phyloP scores from a whole-genome alignment of 2,329 filamentous ascomycete genomes.

The Fusarium domesticum region DNA sequence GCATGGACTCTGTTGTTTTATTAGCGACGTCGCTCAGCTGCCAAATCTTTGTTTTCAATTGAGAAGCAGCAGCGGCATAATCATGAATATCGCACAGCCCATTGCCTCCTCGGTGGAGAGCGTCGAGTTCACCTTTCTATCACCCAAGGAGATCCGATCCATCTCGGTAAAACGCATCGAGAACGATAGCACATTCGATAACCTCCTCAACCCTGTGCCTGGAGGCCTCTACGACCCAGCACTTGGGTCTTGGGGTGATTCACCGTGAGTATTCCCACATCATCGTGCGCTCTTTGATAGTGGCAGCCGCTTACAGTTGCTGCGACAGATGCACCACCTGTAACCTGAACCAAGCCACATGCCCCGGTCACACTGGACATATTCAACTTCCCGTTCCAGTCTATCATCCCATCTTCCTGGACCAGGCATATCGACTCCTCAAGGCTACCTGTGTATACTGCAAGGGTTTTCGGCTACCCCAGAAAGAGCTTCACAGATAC shows the following conservation, averaged over 20 bases:
- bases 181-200: conserved; percentile 92
- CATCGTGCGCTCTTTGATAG: not conserved
- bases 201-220: conserved; percentile 80
- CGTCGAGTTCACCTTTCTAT: conserved; percentile 87
- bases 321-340: conserved; percentile 79
- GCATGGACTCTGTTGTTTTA: conserved; percentile 26
- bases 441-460: conserved; percentile 90
- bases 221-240: conserved; percentile 92
- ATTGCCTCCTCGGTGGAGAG: conserved; percentile 78
- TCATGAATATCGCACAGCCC: conserved; percentile 75
- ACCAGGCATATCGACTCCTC: conserved; percentile 81
- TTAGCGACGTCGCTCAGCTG: conserved; percentile 23
- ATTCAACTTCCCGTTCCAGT: conserved; percentile 91
- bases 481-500: conserved; percentile 72
- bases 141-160: conserved; percentile 75
- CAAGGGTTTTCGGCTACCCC: conserved; percentile 77
- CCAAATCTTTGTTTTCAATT: conserved; percentile 16
- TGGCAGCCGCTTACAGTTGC: conserved; percentile 8
- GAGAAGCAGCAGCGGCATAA: conserved; percentile 20
- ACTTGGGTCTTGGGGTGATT: conserved; percentile 83
- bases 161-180: conserved; percentile 94
- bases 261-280: conserved; percentile 55
- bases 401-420: conserved; percentile 96
- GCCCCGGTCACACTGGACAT: conserved; percentile 91
- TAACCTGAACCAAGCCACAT: conserved; percentile 74